Evolutionary conservation across 805 yeast genomes (phyloP), one percentile per base, ranked within the genome.

Genomic region (Komagataella pastoris): DNA sequence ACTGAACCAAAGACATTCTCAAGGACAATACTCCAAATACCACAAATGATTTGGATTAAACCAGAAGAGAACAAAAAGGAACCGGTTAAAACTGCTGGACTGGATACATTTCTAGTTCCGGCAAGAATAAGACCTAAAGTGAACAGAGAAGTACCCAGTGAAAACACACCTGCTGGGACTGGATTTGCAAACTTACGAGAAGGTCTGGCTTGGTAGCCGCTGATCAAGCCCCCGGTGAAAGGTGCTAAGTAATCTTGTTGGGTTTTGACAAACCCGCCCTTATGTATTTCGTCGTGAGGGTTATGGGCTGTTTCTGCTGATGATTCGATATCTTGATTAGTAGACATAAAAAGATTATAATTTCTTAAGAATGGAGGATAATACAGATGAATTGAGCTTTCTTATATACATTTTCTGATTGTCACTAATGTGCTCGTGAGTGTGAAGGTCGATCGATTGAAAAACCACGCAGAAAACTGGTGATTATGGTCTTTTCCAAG

Each of bases 1-100:
- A 75, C 70, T 10, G 74, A 73, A 46, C 74, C 80, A 59, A 73
- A 76, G 3, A 73, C 66, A 59, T 74, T 75, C 51, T 77, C 75
- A 44, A 66, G 63, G 43, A 68, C 65, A 51, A 76, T 59, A 52
- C 77, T 77, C 79, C 79, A 77, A 17, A 74, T 60, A 44, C 81
- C 82, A 44, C 75, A 68, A 46, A 75, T 64, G 30, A 74, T 63
- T 59, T 74, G 73, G 47, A 70, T 72, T n/a, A 70, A 57, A 19
- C 81, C 81, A 6, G 79, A 74, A 48, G 73, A 69, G 56, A 74
- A 73, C 59, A 75, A 65, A 47, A 74, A 65, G 36, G 74, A 61
- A 46, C 76, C 70, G 17, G 72, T 67, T 36, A 73, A 65, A 18
- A 75, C 66, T 50, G 74, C 70, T 1, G 75, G 72, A 21, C 65